Evolutionary conservation across 2,329 filamentous ascomycete species (phyloP).

Genomic region (Claviceps humidiphila): DNA sequence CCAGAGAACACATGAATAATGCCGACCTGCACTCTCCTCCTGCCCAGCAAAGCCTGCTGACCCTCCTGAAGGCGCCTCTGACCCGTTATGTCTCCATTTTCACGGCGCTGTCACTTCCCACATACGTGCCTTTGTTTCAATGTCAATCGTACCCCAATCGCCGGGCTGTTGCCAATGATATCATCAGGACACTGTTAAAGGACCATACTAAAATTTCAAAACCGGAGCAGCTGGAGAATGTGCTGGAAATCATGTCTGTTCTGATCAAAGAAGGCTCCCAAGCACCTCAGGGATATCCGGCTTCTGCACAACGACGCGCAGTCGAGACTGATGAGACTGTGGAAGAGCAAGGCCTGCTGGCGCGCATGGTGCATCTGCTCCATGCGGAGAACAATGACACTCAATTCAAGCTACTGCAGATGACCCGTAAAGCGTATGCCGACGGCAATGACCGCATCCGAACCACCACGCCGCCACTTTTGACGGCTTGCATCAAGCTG

Average conservation of each 20-base stretch:
- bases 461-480: slow-evolving; percentile 84
- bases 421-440: slow-evolving; percentile 70
- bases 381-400: slow-evolving; percentile 77
- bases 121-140: slow-evolving; percentile 79
- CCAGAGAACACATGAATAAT: slow-evolving; percentile 79
- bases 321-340: slow-evolving; percentile 92
- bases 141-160: slow-evolving; percentile 88
- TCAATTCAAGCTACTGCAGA: slow-evolving; percentile 86
- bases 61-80: slow-evolving; percentile 79
- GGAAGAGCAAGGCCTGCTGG: slow-evolving; percentile 95
- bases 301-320: slow-evolving; percentile 60
- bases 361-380: slow-evolving; percentile 80
- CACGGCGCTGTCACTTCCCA: slow-evolving; percentile 85
- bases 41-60: slow-evolving; percentile 79
- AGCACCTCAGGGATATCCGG: slow-evolving; percentile 69
- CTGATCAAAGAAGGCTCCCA: slow-evolving; percentile 89
- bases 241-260: slow-evolving; percentile 78
- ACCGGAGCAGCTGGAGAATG: slow-evolving; percentile 69
- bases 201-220: slow-evolving; percentile 72
- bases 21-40: slow-evolving; percentile 84
- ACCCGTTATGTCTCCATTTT: slow-evolving; percentile 88
- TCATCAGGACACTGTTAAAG: slow-evolving; percentile 68
- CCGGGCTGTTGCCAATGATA: slow-evolving; percentile 78
- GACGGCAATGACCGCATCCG: slow-evolving; percentile 93
- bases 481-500: slow-evolving; percentile 81